Evolutionary conservation across 2,329 filamentous ascomycete genomes (phyloP).

Genomic region (Botrytis aclada): DNA sequence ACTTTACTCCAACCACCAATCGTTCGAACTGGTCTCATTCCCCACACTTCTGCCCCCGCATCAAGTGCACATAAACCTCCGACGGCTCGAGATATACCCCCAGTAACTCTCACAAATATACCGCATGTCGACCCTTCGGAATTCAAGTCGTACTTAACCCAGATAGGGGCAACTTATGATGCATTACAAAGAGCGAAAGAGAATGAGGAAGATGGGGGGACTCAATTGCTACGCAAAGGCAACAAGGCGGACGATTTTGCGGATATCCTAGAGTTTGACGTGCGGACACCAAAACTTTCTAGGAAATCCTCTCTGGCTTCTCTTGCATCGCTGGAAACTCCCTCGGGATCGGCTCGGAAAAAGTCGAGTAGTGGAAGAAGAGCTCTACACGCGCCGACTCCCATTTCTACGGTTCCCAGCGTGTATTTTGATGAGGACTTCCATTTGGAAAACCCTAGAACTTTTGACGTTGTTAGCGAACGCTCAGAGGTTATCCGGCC

Average conservation of each 20-base stretch:
- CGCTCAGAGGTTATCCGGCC: slow-evolving; percentile 83
- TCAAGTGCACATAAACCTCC: slow-evolving; percentile 78
- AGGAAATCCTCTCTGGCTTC: slow-evolving; percentile 44
- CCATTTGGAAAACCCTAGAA: slow-evolving; percentile 90
- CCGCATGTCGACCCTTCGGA: slow-evolving; percentile 73
- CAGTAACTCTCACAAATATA: slow-evolving; percentile 87
- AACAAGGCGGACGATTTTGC: slow-evolving; percentile 41
- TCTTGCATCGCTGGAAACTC: slow-evolving; percentile 37
- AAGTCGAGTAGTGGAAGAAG: slow-evolving; percentile 55
- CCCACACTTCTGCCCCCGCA: slow-evolving; percentile 67
- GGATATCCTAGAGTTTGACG: slow-evolving; percentile 40
- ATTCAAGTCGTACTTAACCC: slow-evolving; percentile 79
- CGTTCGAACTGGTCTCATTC: slow-evolving; percentile 79
- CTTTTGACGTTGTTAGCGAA: slow-evolving; percentile 95
- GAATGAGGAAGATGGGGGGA: slow-evolving; percentile 61
- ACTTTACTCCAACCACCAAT: slow-evolving; percentile 90
- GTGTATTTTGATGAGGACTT: slow-evolving; percentile 97
- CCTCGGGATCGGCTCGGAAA: slow-evolving; percentile 41
- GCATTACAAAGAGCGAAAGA: slow-evolving; percentile 82
- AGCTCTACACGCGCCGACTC: slow-evolving; percentile 70
- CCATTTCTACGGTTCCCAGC: slow-evolving; percentile 84
- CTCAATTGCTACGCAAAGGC: slow-evolving; percentile 35
- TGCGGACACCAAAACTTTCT: slow-evolving; percentile 30
- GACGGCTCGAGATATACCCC: slow-evolving; percentile 85
- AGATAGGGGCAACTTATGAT: slow-evolving; percentile 85